phyloP scores from a whole-genome alignment of 2,329 filamentous ascomycete species.

The Colletotrichum graminicola region DNA sequence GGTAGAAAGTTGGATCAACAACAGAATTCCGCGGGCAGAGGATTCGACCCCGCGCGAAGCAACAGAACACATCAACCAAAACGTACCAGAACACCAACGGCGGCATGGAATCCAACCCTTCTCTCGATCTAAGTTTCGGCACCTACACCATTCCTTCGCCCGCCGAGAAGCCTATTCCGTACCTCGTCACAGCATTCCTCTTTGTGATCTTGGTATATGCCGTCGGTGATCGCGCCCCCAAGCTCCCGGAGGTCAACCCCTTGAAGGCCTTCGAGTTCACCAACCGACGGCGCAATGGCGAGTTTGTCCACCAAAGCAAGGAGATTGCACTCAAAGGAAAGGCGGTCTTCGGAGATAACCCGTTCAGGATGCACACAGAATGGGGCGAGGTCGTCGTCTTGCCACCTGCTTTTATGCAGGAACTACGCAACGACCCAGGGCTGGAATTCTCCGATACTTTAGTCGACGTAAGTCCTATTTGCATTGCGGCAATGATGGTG shows the following conservation, averaged over 20 bases:
- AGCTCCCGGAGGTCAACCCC: slow-evolving; percentile 21
- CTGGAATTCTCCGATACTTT: slow-evolving; percentile 7
- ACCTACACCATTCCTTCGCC: slow-evolving; percentile 26
- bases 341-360: slow-evolving; percentile 11
- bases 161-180: slow-evolving; percentile 16
- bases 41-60: neutral
- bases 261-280: slow-evolving; percentile 9
- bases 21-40: neutral
- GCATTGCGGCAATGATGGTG: fast-evolving
- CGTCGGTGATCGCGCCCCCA: slow-evolving; percentile 10
- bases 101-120: slow-evolving; percentile 13
- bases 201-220: slow-evolving; percentile 17
- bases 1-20: neutral
- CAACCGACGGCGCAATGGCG: slow-evolving; percentile 23
- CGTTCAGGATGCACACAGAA: slow-evolving; percentile 15
- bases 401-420: slow-evolving; percentile 17
- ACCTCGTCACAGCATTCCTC: slow-evolving; percentile 14
- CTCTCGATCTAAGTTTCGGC: slow-evolving; percentile 12
- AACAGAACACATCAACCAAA: neutral
- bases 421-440: slow-evolving; percentile 21
- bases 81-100: neutral
- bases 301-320: slow-evolving; percentile 17
- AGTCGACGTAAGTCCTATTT: neutral
- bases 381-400: slow-evolving; percentile 26
- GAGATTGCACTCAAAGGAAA: slow-evolving; percentile 21